Percentiles rank a stretch among this genome's conserved stretches.
These are phyloP conservation scores for Yamadazyma diospyri DNA, from an alignment of 1,139 yeast genomes.

Conservation along the genomic window DNA sequence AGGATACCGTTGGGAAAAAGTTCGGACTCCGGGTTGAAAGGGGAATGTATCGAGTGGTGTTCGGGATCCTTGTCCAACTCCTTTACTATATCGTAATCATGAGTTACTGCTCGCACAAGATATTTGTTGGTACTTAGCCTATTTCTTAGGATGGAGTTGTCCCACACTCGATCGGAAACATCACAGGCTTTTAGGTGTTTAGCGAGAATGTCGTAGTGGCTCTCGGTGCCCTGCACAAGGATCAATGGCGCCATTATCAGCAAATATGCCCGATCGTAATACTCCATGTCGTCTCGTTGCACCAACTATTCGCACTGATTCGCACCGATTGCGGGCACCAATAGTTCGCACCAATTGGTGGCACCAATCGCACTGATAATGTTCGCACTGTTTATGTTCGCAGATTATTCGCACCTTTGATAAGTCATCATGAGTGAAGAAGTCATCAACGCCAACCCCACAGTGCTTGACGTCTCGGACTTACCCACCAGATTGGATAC, in stretches of 20 bases:
- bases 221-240: conserved; percentile 6
- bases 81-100: neutral
- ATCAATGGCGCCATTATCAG: conserved; percentile 36
- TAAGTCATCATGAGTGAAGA: conserved; percentile 45
- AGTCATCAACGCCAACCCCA: conserved; percentile 90
- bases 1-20: conserved; percentile 44
- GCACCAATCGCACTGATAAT: conserved; percentile 1
- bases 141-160: conserved; percentile 36
- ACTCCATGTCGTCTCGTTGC: too few relatives aligned
- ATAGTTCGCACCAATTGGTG: too few relatives aligned
- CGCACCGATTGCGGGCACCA: too few relatives aligned
- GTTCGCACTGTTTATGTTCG: too few relatives aligned
- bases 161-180: conserved; percentile 31
- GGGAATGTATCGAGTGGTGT: conserved; percentile 32
- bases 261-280: conserved; percentile 24
- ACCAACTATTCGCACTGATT: too few relatives aligned
- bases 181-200: conserved; percentile 17
- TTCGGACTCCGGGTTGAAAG: conserved; percentile 34
- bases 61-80: conserved; percentile 5
- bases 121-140: conserved; percentile 35
- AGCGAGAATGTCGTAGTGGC: neutral
- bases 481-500: conserved; percentile 61
- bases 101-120: conserved; percentile 20
- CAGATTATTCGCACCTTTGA: neutral
- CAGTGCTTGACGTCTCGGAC: conserved; percentile 68